Conservation (phyloP, 1,284 basidiomycete species). For the Rhizoctonia solani region DNA sequence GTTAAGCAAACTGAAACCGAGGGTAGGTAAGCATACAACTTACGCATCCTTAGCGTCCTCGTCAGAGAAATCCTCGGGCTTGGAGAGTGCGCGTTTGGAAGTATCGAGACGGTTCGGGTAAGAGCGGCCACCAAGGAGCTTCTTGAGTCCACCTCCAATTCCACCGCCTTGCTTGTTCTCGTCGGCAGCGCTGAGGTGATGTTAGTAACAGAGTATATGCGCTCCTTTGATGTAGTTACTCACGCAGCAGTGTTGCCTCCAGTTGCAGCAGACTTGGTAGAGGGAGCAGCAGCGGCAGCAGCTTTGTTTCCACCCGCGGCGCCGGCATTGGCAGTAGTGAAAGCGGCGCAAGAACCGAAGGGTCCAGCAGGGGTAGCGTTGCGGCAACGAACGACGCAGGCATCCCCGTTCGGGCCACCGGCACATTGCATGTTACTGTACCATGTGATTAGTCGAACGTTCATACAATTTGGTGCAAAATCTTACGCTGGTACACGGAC, state of each 20-base stretch:
- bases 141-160: constrained; percentile 2
- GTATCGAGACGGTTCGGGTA: constrained; percentile 8
- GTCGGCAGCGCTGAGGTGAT: not conserved
- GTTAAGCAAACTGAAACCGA: not conserved
- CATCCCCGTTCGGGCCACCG: constrained; percentile 30
- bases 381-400: constrained; percentile 31
- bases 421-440: constrained; percentile 27
- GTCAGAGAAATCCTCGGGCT: constrained; percentile 7
- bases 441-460: not conserved
- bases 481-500: constrained; percentile 40
- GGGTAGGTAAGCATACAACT: not conserved
- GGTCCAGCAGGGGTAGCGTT: constrained; percentile 33
- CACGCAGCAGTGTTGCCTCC: not conserved
- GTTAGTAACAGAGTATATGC: not conserved
- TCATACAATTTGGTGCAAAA: not conserved
- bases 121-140: constrained; percentile 17
- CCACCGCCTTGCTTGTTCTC: constrained; percentile 1
- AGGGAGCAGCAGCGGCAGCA: not conserved
- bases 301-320: not conserved
- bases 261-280: not conserved
- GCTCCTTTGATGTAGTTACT: not conserved
- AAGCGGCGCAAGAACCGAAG: constrained; percentile 22
- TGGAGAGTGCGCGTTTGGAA: constrained; percentile 23
- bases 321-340: constrained; percentile 1
- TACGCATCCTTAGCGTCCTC: constrained; percentile 28